Percentiles rank a stretch among this genome's conserved stretches.
Evolutionary conservation across 768 basidiomycete species (phyloP).

Genomic region (Lactifluus volemus): DNA sequence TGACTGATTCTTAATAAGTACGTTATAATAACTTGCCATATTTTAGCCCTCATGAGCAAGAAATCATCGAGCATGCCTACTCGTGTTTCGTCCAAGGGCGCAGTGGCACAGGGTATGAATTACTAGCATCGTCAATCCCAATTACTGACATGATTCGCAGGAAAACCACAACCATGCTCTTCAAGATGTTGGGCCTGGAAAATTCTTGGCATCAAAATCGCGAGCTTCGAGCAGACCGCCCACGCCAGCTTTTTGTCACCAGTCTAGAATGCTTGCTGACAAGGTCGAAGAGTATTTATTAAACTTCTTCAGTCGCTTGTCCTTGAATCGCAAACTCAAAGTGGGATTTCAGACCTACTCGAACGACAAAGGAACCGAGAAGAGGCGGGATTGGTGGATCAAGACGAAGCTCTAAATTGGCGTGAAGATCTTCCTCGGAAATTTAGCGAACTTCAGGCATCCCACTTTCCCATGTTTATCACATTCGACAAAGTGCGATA

Average conservation of each 20-base stretch:
- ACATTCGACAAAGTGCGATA: slow-evolving; percentile 51
- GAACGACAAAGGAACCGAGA: slow-evolving; percentile 15
- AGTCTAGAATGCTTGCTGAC: slow-evolving; percentile 55
- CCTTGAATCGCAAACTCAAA: slow-evolving; percentile 29
- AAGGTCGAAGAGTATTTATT: slow-evolving; percentile 57
- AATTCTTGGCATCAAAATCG: slow-evolving; percentile 36
- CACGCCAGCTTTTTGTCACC: slow-evolving; percentile 70
- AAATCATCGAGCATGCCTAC: slow-evolving; percentile 14
- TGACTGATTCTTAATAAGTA: background rate
- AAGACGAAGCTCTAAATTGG: slow-evolving; percentile 39
- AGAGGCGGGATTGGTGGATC: slow-evolving; percentile 29
- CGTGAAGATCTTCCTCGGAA: slow-evolving; percentile 38
- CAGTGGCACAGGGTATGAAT: slow-evolving; percentile 59
- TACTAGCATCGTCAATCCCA: background rate
- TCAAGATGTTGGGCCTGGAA: slow-evolving; percentile 66
- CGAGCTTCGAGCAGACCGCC: slow-evolving; percentile 32
- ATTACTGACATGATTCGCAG: slow-evolving; percentile 27
- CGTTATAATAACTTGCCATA: too few relatives aligned
- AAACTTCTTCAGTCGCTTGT: slow-evolving; percentile 41
- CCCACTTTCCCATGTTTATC: slow-evolving; percentile 63
- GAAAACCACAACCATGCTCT: slow-evolving; percentile 71
- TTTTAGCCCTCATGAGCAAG: slow-evolving; percentile 17
- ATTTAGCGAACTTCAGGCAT: slow-evolving; percentile 49
- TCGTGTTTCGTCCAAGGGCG: slow-evolving; percentile 31
- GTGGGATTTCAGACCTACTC: slow-evolving; percentile 31